These are phyloP conservation scores for Torulaspora gathmanii DNA, from an alignment of 805 yeast genomes.

Conservation along the genomic window DNA sequence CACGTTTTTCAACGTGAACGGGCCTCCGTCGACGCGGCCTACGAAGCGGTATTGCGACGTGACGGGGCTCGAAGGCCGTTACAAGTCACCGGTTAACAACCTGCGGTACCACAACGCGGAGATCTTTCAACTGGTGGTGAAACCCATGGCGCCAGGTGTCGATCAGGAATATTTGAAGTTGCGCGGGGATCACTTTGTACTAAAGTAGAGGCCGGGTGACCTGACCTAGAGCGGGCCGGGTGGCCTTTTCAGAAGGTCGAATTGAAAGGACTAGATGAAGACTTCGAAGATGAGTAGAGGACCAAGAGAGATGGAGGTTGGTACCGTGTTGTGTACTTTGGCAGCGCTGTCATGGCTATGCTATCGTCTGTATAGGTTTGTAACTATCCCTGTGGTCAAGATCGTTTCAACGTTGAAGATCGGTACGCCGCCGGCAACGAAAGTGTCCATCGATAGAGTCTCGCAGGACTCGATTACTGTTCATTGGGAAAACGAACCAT, in stretches of 20 bases:
- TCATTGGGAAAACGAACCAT: slow-evolving; percentile 36
- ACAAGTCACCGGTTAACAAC: slow-evolving; percentile 69
- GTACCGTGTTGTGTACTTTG: slow-evolving; percentile 11
- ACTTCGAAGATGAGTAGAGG: background rate
- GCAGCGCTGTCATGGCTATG: slow-evolving; percentile 27
- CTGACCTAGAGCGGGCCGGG: background rate
- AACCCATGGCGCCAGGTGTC: slow-evolving; percentile 79
- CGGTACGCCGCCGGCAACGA: slow-evolving; percentile 33
- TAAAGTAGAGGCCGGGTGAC: slow-evolving; percentile 42
- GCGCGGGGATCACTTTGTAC: slow-evolving; percentile 81
- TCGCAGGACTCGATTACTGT: slow-evolving; percentile 28
- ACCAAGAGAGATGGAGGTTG: background rate
- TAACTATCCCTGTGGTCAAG: slow-evolving; percentile 30
- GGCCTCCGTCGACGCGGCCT: slow-evolving; percentile 86
- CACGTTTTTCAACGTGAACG: slow-evolving; percentile 65
- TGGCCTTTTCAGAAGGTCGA: background rate
- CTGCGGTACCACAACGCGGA: slow-evolving; percentile 79
- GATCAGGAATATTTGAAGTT: slow-evolving; percentile 89
- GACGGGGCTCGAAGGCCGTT: slow-evolving; percentile 78
- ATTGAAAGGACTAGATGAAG: background rate
- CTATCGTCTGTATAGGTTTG: slow-evolving; percentile 27
- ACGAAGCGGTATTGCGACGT: slow-evolving; percentile 84
- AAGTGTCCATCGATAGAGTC: slow-evolving; percentile 35
- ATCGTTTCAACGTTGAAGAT: slow-evolving; percentile 30
- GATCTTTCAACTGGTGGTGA: slow-evolving; percentile 66